A percentile compares a stretch with the other conserved stretches of the same genome.
Evolutionary conservation across 106 monocot genomes (phyloP).

Genomic region (Platanthera guangdongensis): DNA sequence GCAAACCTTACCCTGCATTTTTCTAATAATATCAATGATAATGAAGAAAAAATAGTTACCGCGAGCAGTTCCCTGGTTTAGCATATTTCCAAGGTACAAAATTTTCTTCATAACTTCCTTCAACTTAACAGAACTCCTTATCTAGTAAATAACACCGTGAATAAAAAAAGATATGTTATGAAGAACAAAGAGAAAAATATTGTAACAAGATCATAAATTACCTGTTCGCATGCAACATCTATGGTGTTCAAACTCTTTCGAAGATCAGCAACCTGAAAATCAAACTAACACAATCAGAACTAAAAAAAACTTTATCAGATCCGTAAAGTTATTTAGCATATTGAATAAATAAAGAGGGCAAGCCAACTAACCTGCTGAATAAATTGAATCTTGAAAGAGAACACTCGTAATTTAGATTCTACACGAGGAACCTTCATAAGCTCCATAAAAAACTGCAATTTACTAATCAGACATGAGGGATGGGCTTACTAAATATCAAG

Average conservation of each 20-base stretch:
- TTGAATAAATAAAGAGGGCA: background rate
- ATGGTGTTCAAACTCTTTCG: slow-evolving; percentile 44
- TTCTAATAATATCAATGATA: too few relatives aligned
- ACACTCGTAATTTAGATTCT: slow-evolving; percentile 10
- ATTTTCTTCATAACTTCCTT: slow-evolving; percentile 83
- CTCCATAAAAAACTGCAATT: slow-evolving; percentile 9
- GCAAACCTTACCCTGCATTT: too few relatives aligned
- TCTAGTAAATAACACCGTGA: slow-evolving; percentile 23
- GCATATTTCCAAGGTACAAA: slow-evolving; percentile 58
- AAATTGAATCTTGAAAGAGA: slow-evolving; percentile 14
- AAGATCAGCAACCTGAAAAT: slow-evolving; percentile 59
- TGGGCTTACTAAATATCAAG: background rate
- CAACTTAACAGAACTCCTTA: slow-evolving; percentile 51
- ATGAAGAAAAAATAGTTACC: slow-evolving; percentile 26
- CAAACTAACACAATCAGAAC: too few relatives aligned
- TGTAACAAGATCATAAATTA: slow-evolving; percentile 7
- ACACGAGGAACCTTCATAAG: slow-evolving; percentile 10
- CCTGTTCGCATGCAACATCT: slow-evolving; percentile 48
- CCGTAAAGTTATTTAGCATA: background rate
- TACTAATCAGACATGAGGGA: background rate
- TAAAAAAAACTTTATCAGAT: background rate
- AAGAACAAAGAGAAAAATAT: background rate
- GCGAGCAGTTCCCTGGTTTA: slow-evolving; percentile 83
- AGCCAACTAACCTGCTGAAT: background rate
- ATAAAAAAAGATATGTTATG: background rate